Base-by-base conservation (phyloP, 495 filamentous ascomycete genomes). In the Sabuloglossum arenarium region DNA sequence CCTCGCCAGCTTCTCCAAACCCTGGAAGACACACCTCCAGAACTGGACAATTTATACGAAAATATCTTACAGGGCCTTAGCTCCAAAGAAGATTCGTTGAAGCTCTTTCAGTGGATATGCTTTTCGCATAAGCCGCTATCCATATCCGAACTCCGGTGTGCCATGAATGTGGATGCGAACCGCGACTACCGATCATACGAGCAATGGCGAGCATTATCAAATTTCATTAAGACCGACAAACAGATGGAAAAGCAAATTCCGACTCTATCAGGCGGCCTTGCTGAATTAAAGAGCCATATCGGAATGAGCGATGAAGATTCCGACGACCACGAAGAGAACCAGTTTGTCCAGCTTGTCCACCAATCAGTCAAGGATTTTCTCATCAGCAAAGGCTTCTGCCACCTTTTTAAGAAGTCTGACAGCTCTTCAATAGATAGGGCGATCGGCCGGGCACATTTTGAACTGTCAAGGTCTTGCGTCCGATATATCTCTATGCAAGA, bases 321-420 rank as follows among this genome's bases (percentile, higher is more conserved):
- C n/a, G n/a, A n/a, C n/a, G n/a, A n/a, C 6, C 34, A 37, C 53
- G 16, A 58, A 29, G 46, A 55, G 27, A 30, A 27, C 27, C 56
- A 55, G 42, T 57, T 61, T 59, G 65, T 67, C 11, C 69, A 70
- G 54, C 68, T 72, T 50, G 67, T 71, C 25, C 70, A 71, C 60
- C 63, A 68, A 54, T 65, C 68, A 39, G 66, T 71, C 61, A 66
- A 67, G 47, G 67, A 71, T 56, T 71, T 68, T 47, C 63, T 70
- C 29, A 21, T 63, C 39, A 37, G 61, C 23, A 60, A 60, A 21
- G 65, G 64, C 27, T 57, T 67, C 62, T 50, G 6, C 60, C 55
- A 51, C 58, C 47, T 25, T 65, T 32, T 32, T 32, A 19, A 11
- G n/a, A 11, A 50, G 46, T 50, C 37, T 12, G 9, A 10, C n/a